phyloP scores from a whole-genome alignment of 306 rosid species.

The Ochetophila trinervis region DNA sequence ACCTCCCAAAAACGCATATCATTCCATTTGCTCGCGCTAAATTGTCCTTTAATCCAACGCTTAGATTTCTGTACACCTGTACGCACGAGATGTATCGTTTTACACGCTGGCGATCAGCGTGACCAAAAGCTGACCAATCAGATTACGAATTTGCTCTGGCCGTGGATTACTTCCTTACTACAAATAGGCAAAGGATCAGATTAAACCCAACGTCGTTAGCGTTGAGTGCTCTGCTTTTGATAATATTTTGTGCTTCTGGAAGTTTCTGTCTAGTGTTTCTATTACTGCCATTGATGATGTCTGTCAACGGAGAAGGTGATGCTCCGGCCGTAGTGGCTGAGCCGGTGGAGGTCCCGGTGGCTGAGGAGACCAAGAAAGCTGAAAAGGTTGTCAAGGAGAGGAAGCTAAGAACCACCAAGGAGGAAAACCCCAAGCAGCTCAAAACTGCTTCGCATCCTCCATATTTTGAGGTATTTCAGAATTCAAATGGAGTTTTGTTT shows the following conservation, averaged over 20 bases:
- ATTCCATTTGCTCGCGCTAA: neutral
- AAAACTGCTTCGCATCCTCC: constrained; percentile 80
- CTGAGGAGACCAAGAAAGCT: constrained; percentile 31
- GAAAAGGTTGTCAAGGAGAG: constrained; percentile 45
- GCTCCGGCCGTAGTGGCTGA: constrained; percentile 28
- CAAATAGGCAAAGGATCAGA: constrained; percentile 10
- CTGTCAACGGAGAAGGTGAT: constrained; percentile 36
- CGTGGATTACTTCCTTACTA: constrained; percentile 30
- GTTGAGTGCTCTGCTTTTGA: neutral
- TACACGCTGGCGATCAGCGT: constrained; percentile 45
- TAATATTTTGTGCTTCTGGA: neutral
- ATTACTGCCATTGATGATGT: constrained; percentile 29
- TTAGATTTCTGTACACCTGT: constrained; percentile 41
- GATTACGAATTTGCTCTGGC: neutral
- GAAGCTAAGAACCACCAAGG: constrained; percentile 46
- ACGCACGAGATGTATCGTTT: constrained; percentile 35
- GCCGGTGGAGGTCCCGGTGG: constrained; percentile 28
- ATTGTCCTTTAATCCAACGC: constrained; percentile 10
- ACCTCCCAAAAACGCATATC: too few relatives aligned
- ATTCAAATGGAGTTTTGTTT: too few relatives aligned
- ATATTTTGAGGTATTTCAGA: constrained; percentile 59
- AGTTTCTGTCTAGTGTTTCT: neutral
- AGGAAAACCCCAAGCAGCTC: constrained; percentile 50
- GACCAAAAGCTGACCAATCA: constrained; percentile 28
- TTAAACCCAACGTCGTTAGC: rapidly evolving